These are phyloP conservation scores for Wallacemonas collosoma DNA, from an alignment of 208 protist species.

Conservation along the genomic window DNA sequence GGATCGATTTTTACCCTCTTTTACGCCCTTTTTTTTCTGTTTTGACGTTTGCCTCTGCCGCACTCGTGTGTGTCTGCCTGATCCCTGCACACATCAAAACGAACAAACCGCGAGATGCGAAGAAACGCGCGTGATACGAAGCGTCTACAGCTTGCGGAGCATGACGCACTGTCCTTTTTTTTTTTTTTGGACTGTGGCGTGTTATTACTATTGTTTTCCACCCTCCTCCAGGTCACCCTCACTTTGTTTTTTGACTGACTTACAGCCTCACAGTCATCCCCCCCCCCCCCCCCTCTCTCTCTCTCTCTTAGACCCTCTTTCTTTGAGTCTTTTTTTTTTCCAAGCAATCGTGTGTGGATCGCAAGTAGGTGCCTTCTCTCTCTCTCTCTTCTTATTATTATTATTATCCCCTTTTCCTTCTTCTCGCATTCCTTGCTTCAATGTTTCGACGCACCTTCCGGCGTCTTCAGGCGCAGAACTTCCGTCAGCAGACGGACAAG, in stretches of 20 bases:
- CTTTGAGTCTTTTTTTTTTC: too few species aligned
- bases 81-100: background rate
- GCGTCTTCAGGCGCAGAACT: conserved; percentile 33
- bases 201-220: too few species aligned
- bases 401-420: background rate
- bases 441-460: conserved; percentile 55
- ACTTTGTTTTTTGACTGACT: too few species aligned
- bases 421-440: conserved; percentile 17
- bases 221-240: too few species aligned
- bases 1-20: background rate
- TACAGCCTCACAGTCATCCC: too few species aligned
- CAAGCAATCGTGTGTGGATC: too few species aligned
- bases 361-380: background rate
- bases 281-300: too few species aligned
- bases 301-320: too few species aligned
- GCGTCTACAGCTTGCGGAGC: too few species aligned
- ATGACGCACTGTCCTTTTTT: too few species aligned
- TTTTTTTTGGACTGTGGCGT: too few species aligned
- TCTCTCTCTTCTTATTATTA: background rate
- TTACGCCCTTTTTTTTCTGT: background rate
- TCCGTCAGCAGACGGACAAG: conserved; percentile 50
- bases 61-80: background rate
- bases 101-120: background rate
- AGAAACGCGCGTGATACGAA: too few species aligned
- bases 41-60: background rate